Evolutionary conservation across 129 eudicot species (phyloP), one percentile per base, ranked within the genome.

Genomic region (Flaveria ramosissima): DNA sequence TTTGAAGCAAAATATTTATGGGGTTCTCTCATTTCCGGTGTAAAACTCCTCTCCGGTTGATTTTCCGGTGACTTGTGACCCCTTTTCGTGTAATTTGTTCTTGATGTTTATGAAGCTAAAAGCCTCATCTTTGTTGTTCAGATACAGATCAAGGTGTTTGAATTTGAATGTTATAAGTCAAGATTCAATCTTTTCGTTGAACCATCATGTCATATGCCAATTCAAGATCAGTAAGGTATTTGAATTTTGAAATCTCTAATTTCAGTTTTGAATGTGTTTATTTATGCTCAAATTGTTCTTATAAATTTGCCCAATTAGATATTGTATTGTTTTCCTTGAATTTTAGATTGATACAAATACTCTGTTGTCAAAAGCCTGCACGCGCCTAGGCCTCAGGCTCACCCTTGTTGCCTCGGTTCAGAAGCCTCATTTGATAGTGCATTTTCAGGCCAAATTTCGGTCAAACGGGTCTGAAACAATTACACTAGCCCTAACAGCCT

Each of bases 211-310:
- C 97, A 61, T 85, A 60, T 82, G 78, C 56, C 42, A 92, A 83
- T 65, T 77, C 96, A 69, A 89, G 89, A 92, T 89, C 97, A n/a
- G 97, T 92, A 56, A 89, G 97, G 97, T 92, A 51, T 2, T 81
- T 52, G 6, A 62, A 4, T 45, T 2, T 81, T 52, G 14, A 62
- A 4, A 27, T 62, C 20, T 27, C 43, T 26, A 62, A 62, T 62
- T 17, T 47, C 75, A 72, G 51, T 19, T 17, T 50, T 3, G 23
- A 32, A 53, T 74, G 24, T 73, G 21, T 56, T 32, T 20, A 15
- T 62, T 24, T 46, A 14, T 76, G 32, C 42, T 72, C 42, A 41
- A 6, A 63, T 11, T 66, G 9, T 23, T 67, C 1, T 60, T 67
- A 7, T 64, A 39, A 61, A 32, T 16, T 62, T 61, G 7, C 21